Evolutionary conservation across 1,284 basidiomycete species (phyloP), one percentile per base, ranked within the genome.

Genomic region (Anthracocystis walkeri): DNA sequence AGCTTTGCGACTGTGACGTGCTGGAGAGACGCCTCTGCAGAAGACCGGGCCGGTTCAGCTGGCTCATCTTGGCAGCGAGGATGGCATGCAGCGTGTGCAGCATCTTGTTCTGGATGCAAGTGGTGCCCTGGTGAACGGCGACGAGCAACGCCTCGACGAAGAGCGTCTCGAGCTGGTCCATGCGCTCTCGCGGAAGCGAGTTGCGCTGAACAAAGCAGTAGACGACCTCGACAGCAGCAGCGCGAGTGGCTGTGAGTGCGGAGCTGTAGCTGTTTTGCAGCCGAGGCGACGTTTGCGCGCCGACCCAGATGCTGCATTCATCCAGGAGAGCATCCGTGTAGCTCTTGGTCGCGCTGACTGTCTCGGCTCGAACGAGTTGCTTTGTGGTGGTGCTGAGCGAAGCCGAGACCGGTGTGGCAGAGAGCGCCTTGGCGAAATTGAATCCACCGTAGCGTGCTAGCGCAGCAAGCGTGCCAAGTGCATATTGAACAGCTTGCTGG

Each of bases 41-140:
- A 8, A 58, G 42, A 25, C 56, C 69, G 2, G 61, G 56, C 20
- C 59, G 33, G 25, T 25, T 35, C 12, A 56, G 38, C 3, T 14
- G 42, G 35, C 64, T 59, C n/a, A 66, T 62, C 45, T 60, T 62
- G 25, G 65, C 66, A 2, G 68, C 46, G 20, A 83, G 57, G 29
- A 93, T 87, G 0, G 93, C 92, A 81, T 97, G 95, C 1, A 99
- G 88, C 10, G 96, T 90, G 77, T 95, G 94, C 1, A 99, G 89
- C 61, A 97, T 89, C 82, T 95, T 95, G 88, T 94, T 95, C 54
- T 84, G 82, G 14, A 66, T 41, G 8, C 52, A 20, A 2, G 60
- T 51, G 31, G 56, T 51, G 38, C 60, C 58, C 11, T 60, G 49
- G 74, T 94, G 91, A 20, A 97, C 87, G 31, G 89, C 91, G 53